phyloP scores from a whole-genome alignment of 257 asterid genomes.

The Solanum piurae region DNA sequence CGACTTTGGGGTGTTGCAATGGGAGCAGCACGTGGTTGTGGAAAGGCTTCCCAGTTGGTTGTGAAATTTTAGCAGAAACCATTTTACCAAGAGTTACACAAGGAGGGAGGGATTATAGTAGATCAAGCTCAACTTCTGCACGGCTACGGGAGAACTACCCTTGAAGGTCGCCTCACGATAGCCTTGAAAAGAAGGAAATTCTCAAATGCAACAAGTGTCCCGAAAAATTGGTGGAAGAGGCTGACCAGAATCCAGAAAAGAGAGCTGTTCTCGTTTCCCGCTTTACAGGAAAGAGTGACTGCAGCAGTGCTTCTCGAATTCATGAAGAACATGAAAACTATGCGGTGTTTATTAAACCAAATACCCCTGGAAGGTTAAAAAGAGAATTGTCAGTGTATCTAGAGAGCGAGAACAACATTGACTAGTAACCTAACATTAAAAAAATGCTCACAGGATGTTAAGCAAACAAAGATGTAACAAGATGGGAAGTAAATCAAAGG shows the following conservation, averaged over 20 bases:
- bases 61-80: conserved; percentile 45
- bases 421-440: background rate
- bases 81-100: conserved; percentile 19
- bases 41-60: conserved; percentile 14
- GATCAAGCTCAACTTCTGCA: background rate
- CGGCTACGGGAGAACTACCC: conserved; percentile 6
- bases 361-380: background rate
- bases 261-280: conserved; percentile 46
- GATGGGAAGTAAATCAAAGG: background rate
- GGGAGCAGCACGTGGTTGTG: conserved; percentile 23
- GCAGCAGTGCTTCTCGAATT: conserved; percentile 43
- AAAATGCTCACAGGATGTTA: no score
- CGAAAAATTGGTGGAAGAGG: conserved; percentile 42
- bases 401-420: background rate
- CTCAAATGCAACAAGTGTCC: conserved; percentile 24
- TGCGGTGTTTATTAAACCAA: conserved; percentile 15
- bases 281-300: conserved; percentile 54
- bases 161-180: conserved; percentile 24
- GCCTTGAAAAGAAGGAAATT: conserved; percentile 43
- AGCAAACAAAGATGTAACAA: background rate
- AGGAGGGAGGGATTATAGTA: background rate
- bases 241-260: conserved; percentile 31
- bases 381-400: background rate
- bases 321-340: conserved; percentile 47
- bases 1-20: conserved; percentile 19